These are phyloP conservation scores for Nepenthes alata DNA, from an alignment of 179 eudicot species.

Conservation along the genomic window DNA sequence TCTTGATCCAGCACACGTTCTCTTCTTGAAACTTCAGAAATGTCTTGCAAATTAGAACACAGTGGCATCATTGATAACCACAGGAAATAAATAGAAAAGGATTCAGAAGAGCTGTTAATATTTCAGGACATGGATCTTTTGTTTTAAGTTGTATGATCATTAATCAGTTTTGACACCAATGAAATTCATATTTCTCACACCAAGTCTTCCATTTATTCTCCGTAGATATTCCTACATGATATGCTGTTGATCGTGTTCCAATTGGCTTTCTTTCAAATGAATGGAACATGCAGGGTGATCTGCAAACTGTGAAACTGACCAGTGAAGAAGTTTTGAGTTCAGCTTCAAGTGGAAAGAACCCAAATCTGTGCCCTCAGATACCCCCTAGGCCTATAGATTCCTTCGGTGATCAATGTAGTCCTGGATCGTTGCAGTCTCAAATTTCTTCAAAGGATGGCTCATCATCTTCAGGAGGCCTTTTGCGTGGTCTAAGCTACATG, in stretches of 20 bases:
- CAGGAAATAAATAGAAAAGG: no score
- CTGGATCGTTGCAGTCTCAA: constrained; percentile 34
- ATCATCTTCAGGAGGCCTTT: constrained; percentile 43
- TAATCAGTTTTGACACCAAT: no score
- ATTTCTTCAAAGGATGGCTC: constrained; percentile 21
- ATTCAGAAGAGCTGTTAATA: no score
- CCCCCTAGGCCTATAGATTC: constrained; percentile 46
- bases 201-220: no score
- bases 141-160: no score
- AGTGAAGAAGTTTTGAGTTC: constrained; percentile 23
- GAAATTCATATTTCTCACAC: no score
- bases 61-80: no score
- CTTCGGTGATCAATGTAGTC: constrained; percentile 34
- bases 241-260: background rate
- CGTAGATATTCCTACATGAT: no score
- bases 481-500: constrained; percentile 70
- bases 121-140: no score
- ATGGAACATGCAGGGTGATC: constrained; percentile 24
- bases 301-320: constrained; percentile 11
- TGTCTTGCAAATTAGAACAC: no score
- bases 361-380: constrained; percentile 61
- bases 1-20: no score
- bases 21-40: no score
- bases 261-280: background rate
- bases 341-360: constrained; percentile 24